phyloP scores from a whole-genome alignment of 2,329 filamentous ascomycete genomes.

The Dactylellina sp. region DNA sequence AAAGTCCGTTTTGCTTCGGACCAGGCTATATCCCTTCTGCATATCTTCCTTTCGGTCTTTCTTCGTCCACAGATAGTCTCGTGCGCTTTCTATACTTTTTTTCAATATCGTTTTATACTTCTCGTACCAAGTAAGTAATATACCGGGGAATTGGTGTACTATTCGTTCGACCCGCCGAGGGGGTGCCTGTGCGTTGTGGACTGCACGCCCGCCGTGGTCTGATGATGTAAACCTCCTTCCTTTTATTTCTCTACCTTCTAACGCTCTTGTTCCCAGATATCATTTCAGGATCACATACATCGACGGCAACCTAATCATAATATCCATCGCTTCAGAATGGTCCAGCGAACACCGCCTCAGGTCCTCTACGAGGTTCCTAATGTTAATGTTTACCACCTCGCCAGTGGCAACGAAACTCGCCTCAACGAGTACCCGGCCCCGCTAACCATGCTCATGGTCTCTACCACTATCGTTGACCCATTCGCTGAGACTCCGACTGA shows the following conservation, averaged over 20 bases:
- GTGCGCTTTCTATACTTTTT: not conserved
- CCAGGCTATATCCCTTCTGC: slow-evolving; percentile 4
- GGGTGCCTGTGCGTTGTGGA: not conserved
- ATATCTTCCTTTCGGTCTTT: slow-evolving; percentile 2
- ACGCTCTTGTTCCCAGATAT: not conserved
- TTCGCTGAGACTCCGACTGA: slow-evolving; percentile 67
- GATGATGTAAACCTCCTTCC: not conserved
- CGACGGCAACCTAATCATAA: not conserved
- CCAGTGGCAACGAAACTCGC: slow-evolving; percentile 83
- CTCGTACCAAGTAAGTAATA: not conserved
- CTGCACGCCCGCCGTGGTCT: slow-evolving; percentile 3
- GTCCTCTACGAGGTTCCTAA: slow-evolving; percentile 79
- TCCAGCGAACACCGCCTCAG: slow-evolving; percentile 63
- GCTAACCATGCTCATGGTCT: slow-evolving; percentile 93
- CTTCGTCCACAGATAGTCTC: not conserved
- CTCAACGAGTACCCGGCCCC: slow-evolving; percentile 87
- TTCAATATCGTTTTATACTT: not conserved
- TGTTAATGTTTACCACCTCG: slow-evolving; percentile 90
- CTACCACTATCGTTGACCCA: slow-evolving; percentile 76
- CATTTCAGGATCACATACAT: not conserved
- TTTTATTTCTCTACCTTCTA: not conserved
- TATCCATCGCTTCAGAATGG: slow-evolving; percentile 23
- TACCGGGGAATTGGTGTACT: not conserved
- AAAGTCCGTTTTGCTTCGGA: slow-evolving; percentile 22
- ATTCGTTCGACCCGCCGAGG: not conserved